Percentiles rank a stretch among this genome's conserved stretches.
phyloP scores from a whole-genome alignment of 306 rosid species.

The Nissolia schottii region DNA sequence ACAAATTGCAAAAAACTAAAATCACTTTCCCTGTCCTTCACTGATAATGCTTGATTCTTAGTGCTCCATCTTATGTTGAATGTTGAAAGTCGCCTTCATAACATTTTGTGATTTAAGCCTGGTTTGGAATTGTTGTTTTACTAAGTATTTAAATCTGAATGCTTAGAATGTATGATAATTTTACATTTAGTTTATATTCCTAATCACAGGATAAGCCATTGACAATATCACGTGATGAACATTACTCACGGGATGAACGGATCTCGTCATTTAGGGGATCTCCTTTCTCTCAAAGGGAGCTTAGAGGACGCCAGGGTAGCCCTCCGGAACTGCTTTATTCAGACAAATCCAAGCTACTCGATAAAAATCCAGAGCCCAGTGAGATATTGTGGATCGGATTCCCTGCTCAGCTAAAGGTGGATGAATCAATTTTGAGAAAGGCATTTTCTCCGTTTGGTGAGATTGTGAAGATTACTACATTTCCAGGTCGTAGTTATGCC shows the following conservation, averaged over 20 bases:
- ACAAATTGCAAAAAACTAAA: too few species aligned
- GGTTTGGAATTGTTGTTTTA: conserved; percentile 6
- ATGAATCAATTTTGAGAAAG: conserved; percentile 64
- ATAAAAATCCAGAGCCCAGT: conserved; percentile 85
- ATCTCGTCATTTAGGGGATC: conserved; percentile 54
- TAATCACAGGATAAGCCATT: conserved; percentile 77
- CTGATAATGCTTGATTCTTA: background rate
- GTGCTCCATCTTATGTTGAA: conserved; percentile 8
- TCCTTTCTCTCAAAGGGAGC: conserved; percentile 60
- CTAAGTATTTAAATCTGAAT: conserved; percentile 2
- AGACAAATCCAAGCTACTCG: conserved; percentile 61
- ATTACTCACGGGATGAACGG: conserved; percentile 62
- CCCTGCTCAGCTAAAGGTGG: conserved; percentile 82
- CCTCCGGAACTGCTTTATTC: conserved; percentile 62
- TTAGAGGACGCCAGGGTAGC: conserved; percentile 52
- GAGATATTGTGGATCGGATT: conserved; percentile 96
- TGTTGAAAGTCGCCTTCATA: background rate
- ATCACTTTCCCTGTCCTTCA: too few species aligned
- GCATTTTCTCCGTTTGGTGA: conserved; percentile 91
- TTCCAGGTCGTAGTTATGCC: conserved; percentile 95
- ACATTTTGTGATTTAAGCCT: background rate
- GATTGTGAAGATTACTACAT: conserved; percentile 81
- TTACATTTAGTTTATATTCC: conserved; percentile 34
- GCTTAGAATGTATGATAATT: conserved; percentile 4
- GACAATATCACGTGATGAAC: conserved; percentile 48